Conservation (phyloP, 257 asterid genomes). For the Solanum piurae region DNA sequence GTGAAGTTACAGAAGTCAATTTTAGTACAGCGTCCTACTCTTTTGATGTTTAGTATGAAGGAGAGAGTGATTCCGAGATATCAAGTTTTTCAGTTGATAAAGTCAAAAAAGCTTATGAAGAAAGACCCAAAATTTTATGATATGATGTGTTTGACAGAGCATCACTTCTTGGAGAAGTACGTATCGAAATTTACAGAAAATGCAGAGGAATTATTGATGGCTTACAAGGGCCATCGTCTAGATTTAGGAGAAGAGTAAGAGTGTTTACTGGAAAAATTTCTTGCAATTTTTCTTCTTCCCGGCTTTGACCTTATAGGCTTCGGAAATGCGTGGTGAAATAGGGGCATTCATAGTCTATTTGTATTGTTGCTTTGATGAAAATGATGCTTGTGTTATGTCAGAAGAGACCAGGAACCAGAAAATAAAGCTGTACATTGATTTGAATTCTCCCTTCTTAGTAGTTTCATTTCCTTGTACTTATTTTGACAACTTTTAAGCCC, state of each 20-base stretch:
- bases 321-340: neutral
- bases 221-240: slow-evolving; percentile 3
- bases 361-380: neutral
- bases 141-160: neutral
- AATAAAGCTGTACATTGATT: neutral
- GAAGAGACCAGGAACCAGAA: neutral
- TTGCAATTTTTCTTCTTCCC: neutral
- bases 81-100: slow-evolving; percentile 10
- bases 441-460: neutral
- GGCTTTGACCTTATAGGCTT: neutral
- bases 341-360: neutral
- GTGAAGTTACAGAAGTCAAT: neutral
- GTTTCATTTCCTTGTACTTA: neutral
- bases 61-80: slow-evolving; percentile 17
- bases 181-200: slow-evolving; percentile 8
- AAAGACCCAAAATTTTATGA: slow-evolving; percentile 5
- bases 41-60: slow-evolving; percentile 11
- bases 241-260: neutral
- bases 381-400: neutral
- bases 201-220: slow-evolving; percentile 6
- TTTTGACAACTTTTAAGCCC: neutral
- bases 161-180: slow-evolving; percentile 7
- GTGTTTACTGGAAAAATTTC: neutral
- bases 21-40: neutral
- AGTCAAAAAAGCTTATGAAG: slow-evolving; percentile 5